These are phyloP conservation scores for Trichoderma erinaceum DNA, from an alignment of 495 filamentous ascomycete genomes.

Conservation along the genomic window DNA sequence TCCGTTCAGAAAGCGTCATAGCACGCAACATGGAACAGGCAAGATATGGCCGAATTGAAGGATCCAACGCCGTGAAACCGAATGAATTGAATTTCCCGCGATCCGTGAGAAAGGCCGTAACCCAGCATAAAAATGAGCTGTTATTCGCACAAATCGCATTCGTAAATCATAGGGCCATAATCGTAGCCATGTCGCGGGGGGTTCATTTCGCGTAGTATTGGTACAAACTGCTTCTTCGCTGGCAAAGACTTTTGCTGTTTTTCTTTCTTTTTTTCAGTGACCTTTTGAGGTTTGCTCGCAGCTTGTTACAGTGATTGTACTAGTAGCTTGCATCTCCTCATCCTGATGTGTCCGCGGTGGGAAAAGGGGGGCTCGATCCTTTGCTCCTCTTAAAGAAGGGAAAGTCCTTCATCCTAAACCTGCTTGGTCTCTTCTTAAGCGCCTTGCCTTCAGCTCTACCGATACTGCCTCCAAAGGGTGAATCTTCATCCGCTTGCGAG, in stretches of 20 bases:
- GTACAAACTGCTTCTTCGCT: neutral
- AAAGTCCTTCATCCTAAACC: constrained; percentile 41
- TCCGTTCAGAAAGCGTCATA: neutral
- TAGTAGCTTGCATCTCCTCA: constrained; percentile 17
- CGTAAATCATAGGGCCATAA: constrained; percentile 14
- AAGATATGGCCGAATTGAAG: neutral
- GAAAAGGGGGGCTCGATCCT: constrained; percentile 34
- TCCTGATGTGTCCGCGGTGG: constrained; percentile 25
- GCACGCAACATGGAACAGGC: neutral
- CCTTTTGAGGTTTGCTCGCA: neutral
- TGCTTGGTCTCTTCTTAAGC: constrained; percentile 44
- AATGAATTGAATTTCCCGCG: constrained; percentile 1
- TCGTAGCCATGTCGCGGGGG: neutral
- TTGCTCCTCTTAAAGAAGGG: constrained; percentile 40
- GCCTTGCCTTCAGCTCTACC: constrained; percentile 27
- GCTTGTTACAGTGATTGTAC: neutral
- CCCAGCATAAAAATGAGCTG: neutral
- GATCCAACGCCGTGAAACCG: constrained; percentile 10
- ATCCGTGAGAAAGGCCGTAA: constrained; percentile 1
- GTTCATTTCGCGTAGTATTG: neutral
- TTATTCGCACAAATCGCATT: constrained; percentile 4
- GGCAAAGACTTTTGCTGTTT: neutral
- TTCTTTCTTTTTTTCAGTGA: neutral
- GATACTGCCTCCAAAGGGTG: constrained; percentile 24
- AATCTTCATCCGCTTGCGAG: constrained; percentile 18